A percentile compares a stretch with the other conserved stretches of the same genome.
phyloP scores from a whole-genome alignment of 805 yeast genomes.

The Ogataea populi-albae region DNA sequence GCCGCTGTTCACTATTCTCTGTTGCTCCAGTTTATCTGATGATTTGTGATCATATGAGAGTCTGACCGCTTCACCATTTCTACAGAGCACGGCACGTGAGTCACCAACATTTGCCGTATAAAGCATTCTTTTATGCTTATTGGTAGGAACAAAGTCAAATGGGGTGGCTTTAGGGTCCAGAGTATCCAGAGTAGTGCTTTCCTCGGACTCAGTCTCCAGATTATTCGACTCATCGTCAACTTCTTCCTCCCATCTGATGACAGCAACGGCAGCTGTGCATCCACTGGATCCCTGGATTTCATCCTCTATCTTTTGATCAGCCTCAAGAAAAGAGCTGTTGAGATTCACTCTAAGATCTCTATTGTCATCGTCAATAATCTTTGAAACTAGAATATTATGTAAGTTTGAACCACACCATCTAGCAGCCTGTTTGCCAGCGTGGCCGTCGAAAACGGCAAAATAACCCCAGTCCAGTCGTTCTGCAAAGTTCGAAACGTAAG shows the following conservation, averaged over 20 bases:
- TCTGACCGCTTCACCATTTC: constrained; percentile 73
- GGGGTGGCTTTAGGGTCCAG: constrained; percentile 24
- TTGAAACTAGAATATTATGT: constrained; percentile 64
- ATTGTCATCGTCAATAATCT: constrained; percentile 45
- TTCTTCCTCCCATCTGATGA: constrained; percentile 80
- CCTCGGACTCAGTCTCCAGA: constrained; percentile 7
- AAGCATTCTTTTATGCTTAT: constrained; percentile 64
- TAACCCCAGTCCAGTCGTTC: constrained; percentile 90
- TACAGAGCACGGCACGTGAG: constrained; percentile 73
- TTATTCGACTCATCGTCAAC: constrained; percentile 21
- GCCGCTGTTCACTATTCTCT: constrained; percentile 72
- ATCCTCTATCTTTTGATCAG: constrained; percentile 65
- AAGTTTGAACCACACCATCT: constrained; percentile 90
- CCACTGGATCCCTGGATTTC: constrained; percentile 76
- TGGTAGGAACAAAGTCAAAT: constrained; percentile 48
- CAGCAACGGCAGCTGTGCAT: constrained; percentile 93
- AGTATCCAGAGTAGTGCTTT: constrained; percentile 4
- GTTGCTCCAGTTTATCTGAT: constrained; percentile 71
- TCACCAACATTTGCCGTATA: constrained; percentile 97
- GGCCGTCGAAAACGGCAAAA: constrained; percentile 95
- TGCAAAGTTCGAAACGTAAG: constrained; percentile 89
- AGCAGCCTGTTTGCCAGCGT: constrained; percentile 91
- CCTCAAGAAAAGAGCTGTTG: constrained; percentile 65
- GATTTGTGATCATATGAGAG: constrained; percentile 94
- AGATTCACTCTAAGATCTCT: constrained; percentile 63